phyloP scores from a whole-genome alignment of 306 rosid genomes.

The Ammopiptanthus mongolicus region DNA sequence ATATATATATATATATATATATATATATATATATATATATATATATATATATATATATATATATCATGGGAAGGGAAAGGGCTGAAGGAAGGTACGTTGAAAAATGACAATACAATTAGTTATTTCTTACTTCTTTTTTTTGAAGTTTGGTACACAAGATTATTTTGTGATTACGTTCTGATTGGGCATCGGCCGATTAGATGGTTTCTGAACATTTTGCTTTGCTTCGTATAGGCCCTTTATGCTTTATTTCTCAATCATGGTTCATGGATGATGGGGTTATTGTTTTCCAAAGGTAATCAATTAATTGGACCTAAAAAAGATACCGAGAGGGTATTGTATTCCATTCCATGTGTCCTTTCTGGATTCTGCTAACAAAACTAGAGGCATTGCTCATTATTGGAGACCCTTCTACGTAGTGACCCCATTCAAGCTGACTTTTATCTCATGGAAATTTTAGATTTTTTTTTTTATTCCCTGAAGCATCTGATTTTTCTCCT shows the following conservation, averaged over 20 bases:
- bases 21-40: too few relatives aligned
- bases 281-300: conserved; percentile 6
- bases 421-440: not conserved
- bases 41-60: too few relatives aligned
- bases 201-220: conserved; percentile 4
- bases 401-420: not conserved
- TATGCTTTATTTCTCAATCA: conserved; percentile 15
- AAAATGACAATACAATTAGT: not conserved
- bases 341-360: not conserved
- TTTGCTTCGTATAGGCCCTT: not conserved
- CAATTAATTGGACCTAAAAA: not conserved
- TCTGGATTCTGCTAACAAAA: not conserved
- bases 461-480: too few relatives aligned
- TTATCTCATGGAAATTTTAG: not conserved
- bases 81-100: not conserved
- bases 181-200: not conserved
- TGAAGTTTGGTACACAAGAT: not conserved
- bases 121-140: not conserved
- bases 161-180: not conserved
- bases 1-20: too few relatives aligned
- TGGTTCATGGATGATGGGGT: not conserved
- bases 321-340: not conserved
- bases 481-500: not conserved
- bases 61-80: not conserved
- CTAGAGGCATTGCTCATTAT: not conserved